These are phyloP conservation scores for Fraxinus latifolia DNA, from an alignment of 305 asterid species.

Conservation along the genomic window DNA sequence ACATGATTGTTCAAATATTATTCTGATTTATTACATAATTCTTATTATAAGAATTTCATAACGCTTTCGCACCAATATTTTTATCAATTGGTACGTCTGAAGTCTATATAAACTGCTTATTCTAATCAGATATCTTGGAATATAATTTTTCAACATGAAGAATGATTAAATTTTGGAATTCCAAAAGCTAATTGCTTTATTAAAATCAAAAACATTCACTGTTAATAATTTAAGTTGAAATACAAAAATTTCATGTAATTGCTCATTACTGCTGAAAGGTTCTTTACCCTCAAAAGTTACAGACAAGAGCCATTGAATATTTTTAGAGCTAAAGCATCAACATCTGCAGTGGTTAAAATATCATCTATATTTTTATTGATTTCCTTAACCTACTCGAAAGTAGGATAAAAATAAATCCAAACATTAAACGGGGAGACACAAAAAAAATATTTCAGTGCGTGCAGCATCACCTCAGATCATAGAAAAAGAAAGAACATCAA, in stretches of 20 bases:
- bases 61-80: neutral
- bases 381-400: slow-evolving; percentile 6
- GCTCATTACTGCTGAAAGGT: neutral
- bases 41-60: too few relatives aligned
- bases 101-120: neutral
- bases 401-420: slow-evolving; percentile 16
- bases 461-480: neutral
- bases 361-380: neutral
- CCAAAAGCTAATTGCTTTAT: neutral
- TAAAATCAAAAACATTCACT: neutral
- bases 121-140: neutral
- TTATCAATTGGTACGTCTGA: neutral
- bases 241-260: neutral
- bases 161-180: neutral
- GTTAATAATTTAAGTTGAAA: neutral
- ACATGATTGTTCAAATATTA: too few relatives aligned
- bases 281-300: neutral
- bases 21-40: too few relatives aligned
- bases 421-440: slow-evolving; percentile 10
- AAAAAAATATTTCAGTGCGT: slow-evolving; percentile 14
- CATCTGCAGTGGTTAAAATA: neutral
- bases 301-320: neutral
- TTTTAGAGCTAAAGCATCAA: neutral
- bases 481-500: slow-evolving; percentile 19
- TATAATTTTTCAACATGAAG: neutral